Evolutionary conservation across 2,329 filamentous ascomycete species (phyloP).

Genomic region (Penicillium sp.): DNA sequence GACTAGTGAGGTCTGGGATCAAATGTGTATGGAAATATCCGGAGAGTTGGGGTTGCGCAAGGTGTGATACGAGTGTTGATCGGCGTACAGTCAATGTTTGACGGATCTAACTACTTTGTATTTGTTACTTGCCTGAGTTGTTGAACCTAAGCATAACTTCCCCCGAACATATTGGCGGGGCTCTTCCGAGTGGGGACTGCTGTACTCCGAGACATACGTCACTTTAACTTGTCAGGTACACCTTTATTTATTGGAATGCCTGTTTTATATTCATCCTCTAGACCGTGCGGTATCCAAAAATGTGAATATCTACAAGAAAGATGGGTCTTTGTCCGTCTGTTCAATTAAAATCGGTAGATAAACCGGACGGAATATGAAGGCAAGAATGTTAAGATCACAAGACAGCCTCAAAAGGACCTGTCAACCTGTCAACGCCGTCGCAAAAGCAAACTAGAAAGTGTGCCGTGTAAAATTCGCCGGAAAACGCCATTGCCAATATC

Average conservation of each 20-base stretch:
- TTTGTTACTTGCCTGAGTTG: neutral
- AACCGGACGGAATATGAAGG: conserved; percentile 3
- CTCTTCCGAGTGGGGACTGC: conserved; percentile 19
- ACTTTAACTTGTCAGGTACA: conserved; percentile 5
- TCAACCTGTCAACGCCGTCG: neutral
- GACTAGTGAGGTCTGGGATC: neutral
- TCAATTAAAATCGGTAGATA: neutral
- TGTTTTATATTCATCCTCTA: neutral
- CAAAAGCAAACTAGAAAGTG: conserved; percentile 1
- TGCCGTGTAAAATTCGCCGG: neutral
- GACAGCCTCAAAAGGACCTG: neutral
- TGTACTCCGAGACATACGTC: conserved; percentile 22
- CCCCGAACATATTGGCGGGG: conserved; percentile 18
- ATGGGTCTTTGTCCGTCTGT: neutral
- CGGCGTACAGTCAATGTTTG: neutral
- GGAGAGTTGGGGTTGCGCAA: neutral
- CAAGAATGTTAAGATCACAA: conserved; percentile 1
- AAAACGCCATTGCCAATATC: conserved; percentile 1
- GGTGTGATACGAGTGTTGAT: neutral
- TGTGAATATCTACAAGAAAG: neutral
- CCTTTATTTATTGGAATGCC: neutral
- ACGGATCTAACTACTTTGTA: neutral
- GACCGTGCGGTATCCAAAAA: neutral
- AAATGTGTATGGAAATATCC: neutral
- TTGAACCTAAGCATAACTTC: neutral